These are phyloP conservation scores for Cladophialophora chaetospira DNA, from an alignment of 2,329 filamentous ascomycete species.

Conservation along the genomic window DNA sequence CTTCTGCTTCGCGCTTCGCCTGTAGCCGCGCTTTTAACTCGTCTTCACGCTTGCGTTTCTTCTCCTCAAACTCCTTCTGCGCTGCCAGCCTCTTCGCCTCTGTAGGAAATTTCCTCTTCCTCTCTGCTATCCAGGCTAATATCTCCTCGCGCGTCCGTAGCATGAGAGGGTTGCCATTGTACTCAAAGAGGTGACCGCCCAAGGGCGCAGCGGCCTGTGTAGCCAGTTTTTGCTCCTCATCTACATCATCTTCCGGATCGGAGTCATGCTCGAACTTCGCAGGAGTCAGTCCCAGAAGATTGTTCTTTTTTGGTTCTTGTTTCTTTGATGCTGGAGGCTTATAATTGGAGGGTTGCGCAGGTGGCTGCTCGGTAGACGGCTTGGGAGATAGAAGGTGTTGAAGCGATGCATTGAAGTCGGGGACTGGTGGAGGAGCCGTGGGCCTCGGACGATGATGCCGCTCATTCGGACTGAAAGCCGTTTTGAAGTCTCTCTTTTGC, in stretches of 20 bases:
- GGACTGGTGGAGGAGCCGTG: conserved; percentile 30
- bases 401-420: conserved; percentile 32
- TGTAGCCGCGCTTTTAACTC: conserved; percentile 53
- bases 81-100: conserved; percentile 60
- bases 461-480: conserved; percentile 27
- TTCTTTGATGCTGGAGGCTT: conserved; percentile 35
- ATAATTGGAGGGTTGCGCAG: too few species aligned
- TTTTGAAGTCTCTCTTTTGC: conserved; percentile 32
- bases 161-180: conserved; percentile 57
- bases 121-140: conserved; percentile 76
- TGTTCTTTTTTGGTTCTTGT: conserved; percentile 41
- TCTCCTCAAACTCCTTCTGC: conserved; percentile 52
- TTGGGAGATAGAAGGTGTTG: conserved; percentile 28
- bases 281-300: conserved; percentile 52
- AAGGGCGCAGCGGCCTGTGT: conserved; percentile 36
- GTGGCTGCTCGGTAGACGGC: conserved; percentile 10
- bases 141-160: conserved; percentile 67
- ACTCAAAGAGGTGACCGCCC: conserved; percentile 53
- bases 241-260: conserved; percentile 47
- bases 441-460: conserved; percentile 23
- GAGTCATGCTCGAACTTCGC: conserved; percentile 49
- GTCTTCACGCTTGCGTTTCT: conserved; percentile 65
- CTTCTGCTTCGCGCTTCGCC: conserved; percentile 42
- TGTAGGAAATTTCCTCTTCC: conserved; percentile 79
- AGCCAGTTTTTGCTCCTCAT: conserved; percentile 42